phyloP scores from a whole-genome alignment of 2,329 filamentous ascomycete genomes.

The Colletotrichum aenigma region DNA sequence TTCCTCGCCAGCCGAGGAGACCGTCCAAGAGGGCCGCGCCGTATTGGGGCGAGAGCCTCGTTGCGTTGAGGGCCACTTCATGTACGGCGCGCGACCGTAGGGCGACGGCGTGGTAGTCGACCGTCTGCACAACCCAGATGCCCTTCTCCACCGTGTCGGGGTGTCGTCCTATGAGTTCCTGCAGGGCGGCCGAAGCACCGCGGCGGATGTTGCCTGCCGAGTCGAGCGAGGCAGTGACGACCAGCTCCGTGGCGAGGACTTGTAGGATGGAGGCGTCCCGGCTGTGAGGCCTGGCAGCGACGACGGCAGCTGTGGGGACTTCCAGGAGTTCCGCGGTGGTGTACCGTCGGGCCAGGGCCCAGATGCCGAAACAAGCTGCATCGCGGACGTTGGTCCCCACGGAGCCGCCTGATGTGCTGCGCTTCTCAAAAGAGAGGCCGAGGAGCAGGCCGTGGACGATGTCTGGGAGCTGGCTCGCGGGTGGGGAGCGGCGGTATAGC shows the following conservation, averaged over 20 bases:
- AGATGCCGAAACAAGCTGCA: slow-evolving; percentile 94
- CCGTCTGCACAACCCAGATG: slow-evolving; percentile 83
- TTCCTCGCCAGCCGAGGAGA: slow-evolving; percentile 83
- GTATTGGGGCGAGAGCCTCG: slow-evolving; percentile 70
- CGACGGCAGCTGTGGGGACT: slow-evolving; percentile 56
- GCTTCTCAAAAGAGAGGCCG: slow-evolving; percentile 87
- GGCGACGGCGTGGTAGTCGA: slow-evolving; percentile 94
- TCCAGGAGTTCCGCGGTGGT: slow-evolving; percentile 76
- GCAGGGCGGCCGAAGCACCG: slow-evolving; percentile 89
- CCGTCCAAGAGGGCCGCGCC: slow-evolving; percentile 73
- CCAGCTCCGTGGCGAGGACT: slow-evolving; percentile 78
- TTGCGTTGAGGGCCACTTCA: slow-evolving; percentile 74
- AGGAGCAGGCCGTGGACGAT: slow-evolving; percentile 79
- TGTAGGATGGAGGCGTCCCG: slow-evolving; percentile 66
- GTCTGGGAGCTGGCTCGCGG: slow-evolving; percentile 69
- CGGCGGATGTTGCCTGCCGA: slow-evolving; percentile 91
- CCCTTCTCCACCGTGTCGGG: slow-evolving; percentile 83
- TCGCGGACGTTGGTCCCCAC: slow-evolving; percentile 91
- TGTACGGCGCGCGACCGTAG: slow-evolving; percentile 82
- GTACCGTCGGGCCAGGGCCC: slow-evolving; percentile 89
- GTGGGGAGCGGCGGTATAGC: slow-evolving; percentile 83
- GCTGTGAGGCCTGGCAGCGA: slow-evolving; percentile 41
- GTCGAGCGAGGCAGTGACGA: slow-evolving; percentile 83
- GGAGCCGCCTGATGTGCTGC: slow-evolving; percentile 82
- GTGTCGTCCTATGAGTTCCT: slow-evolving; percentile 92